Evolutionary conservation across 2,329 filamentous ascomycete genomes (phyloP).

Genomic region (Endocalyx cinctus): DNA sequence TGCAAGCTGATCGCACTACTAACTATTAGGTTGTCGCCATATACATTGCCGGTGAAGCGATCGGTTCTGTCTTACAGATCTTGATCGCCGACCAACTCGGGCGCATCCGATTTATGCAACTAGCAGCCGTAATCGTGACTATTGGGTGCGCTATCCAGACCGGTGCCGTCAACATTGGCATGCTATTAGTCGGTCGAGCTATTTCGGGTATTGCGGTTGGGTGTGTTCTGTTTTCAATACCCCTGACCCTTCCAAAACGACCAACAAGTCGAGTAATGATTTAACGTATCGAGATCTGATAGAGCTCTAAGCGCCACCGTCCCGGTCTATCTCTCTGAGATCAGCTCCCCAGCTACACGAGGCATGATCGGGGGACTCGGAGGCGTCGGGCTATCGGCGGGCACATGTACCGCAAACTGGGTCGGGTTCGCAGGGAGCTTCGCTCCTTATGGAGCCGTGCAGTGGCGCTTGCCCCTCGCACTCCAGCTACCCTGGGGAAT

Average conservation of each 20-base stretch:
- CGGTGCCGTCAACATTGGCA: slow-evolving; percentile 48
- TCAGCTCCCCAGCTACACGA: slow-evolving; percentile 41
- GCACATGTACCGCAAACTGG: slow-evolving; percentile 55
- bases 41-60: slow-evolving; percentile 56
- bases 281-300: no score
- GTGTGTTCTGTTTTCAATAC: slow-evolving; percentile 3
- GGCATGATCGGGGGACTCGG: slow-evolving; percentile 51
- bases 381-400: slow-evolving; percentile 50
- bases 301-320: slow-evolving; percentile 44
- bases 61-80: slow-evolving; percentile 50
- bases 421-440: slow-evolving; percentile 51
- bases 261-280: no score
- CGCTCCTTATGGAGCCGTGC: slow-evolving; percentile 45
- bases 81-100: slow-evolving; percentile 48
- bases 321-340: slow-evolving; percentile 52
- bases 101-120: slow-evolving; percentile 48
- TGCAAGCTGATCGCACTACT: background rate
- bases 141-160: slow-evolving; percentile 51
- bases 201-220: slow-evolving; percentile 41
- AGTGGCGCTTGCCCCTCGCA: slow-evolving; percentile 51
- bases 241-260: no score
- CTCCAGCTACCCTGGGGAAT: slow-evolving; percentile 54
- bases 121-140: slow-evolving; percentile 50
- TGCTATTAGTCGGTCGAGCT: slow-evolving; percentile 46
- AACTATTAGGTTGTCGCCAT: slow-evolving; percentile 44